Conservation (phyloP, 2,329 filamentous ascomycete genomes). For the Aspergillus quadrilineatus region DNA sequence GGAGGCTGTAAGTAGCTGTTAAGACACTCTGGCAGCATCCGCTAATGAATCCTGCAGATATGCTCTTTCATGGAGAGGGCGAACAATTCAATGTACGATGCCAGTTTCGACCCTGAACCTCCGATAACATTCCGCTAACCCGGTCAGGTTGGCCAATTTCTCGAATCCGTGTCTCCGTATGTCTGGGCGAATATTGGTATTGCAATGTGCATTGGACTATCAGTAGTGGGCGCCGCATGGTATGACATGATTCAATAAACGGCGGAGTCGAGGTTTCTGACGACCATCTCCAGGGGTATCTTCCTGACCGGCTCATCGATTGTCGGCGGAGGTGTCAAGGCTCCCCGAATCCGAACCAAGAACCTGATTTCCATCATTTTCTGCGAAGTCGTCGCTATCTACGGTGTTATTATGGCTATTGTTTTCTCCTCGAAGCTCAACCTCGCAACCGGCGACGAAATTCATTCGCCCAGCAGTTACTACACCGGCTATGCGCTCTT, state of each 20-base stretch:
- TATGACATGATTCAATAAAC: constrained; percentile 42
- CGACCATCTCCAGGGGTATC: constrained; percentile 71
- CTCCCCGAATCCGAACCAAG: constrained; percentile 97
- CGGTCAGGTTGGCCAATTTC: constrained; percentile 78
- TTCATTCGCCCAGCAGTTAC: constrained; percentile 76
- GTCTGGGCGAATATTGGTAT: constrained; percentile 92
- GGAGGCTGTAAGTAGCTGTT: constrained; percentile 67
- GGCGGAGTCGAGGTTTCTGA: not conserved
- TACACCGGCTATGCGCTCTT: constrained; percentile 96
- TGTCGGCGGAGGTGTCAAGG: constrained; percentile 92
- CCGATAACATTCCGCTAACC: constrained; percentile 20
- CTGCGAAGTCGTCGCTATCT: constrained; percentile 99
- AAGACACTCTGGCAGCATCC: constrained; percentile 3
- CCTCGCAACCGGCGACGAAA: constrained; percentile 60
- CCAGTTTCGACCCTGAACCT: constrained; percentile 4
- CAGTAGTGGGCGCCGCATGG: constrained; percentile 97
- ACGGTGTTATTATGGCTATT: constrained; percentile 99
- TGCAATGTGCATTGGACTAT: constrained; percentile 89
- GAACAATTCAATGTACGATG: constrained; percentile 85
- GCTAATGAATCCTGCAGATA: constrained; percentile 61
- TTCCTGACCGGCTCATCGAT: constrained; percentile 98
- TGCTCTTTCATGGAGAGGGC: constrained; percentile 96
- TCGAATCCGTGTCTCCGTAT: constrained; percentile 91
- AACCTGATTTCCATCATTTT: constrained; percentile 99
- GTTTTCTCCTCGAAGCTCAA: constrained; percentile 90